Evolutionary conservation across 192 early-diverging fungal genomes (phyloP).

Genomic region (Chytriomyces sp.): DNA sequence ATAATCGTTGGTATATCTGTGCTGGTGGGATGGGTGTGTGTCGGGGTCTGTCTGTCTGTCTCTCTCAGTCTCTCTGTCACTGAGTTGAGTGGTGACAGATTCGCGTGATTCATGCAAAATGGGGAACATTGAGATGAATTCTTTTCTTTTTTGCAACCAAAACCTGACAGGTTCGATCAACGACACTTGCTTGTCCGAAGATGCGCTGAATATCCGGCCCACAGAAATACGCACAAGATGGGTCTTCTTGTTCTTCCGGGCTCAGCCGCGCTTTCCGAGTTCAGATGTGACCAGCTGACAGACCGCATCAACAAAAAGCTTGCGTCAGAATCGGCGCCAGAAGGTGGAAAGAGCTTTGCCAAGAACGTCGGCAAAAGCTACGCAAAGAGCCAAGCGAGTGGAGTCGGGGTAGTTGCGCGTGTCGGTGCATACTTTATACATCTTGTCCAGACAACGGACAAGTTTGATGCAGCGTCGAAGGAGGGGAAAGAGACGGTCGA

Average conservation of each 20-base stretch:
- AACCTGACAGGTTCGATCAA: no score
- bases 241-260: conserved; percentile 86
- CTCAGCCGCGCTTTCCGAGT: conserved; percentile 77
- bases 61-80: no score
- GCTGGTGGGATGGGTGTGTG: no score
- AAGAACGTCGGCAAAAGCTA: neutral
- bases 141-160: no score
- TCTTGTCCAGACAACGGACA: conserved; percentile 67
- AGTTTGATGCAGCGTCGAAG: neutral
- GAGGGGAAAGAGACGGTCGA: conserved; percentile 32
- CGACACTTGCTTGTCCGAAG: no score
- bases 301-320: conserved; percentile 62
- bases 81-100: no score
- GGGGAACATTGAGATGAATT: no score
- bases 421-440: conserved; percentile 77
- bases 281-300: conserved; percentile 67
- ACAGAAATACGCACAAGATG: neutral
- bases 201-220: no score
- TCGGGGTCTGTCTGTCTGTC: no score
- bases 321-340: conserved; percentile 48
- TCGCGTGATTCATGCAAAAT: no score
- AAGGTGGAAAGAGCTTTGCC: neutral
- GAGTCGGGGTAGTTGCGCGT: neutral
- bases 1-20: no score
- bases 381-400: neutral